A percentile compares a stretch with the other conserved stretches of the same genome.
Conservation (phyloP, 2,329 filamentous ascomycete genomes). For the Cercospora nicotianae region DNA sequence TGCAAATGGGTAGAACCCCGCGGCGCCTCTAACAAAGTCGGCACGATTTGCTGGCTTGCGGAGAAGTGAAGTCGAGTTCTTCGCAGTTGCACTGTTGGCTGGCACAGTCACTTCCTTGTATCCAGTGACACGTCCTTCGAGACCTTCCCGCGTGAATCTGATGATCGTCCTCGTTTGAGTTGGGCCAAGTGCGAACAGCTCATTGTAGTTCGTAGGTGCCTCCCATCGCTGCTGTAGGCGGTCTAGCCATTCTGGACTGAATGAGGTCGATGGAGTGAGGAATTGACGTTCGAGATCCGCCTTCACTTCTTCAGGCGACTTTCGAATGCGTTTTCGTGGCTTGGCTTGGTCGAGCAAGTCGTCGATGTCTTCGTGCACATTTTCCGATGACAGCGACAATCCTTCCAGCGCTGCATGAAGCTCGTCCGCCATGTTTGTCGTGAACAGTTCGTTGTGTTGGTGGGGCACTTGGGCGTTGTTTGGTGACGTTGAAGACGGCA, state of each 20-base stretch:
- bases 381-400: slow-evolving; percentile 47
- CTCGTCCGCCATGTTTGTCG: slow-evolving; percentile 23
- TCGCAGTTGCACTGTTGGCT: slow-evolving; percentile 83
- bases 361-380: slow-evolving; percentile 50
- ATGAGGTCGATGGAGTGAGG: slow-evolving; percentile 73
- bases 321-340: slow-evolving; percentile 55
- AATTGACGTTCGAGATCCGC: slow-evolving; percentile 71
- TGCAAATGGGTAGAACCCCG: slow-evolving; percentile 91
- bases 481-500: slow-evolving; percentile 10
- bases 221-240: slow-evolving; percentile 89
- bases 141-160: slow-evolving; percentile 83
- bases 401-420: slow-evolving; percentile 54
- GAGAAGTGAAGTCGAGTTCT: slow-evolving; percentile 87
- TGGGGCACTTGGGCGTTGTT: neutral
- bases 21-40: slow-evolving; percentile 89
- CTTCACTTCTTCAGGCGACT: slow-evolving; percentile 64
- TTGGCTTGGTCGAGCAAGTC: slow-evolving; percentile 57
- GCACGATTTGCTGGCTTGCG: slow-evolving; percentile 82
- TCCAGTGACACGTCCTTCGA: slow-evolving; percentile 88
- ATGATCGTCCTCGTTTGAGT: slow-evolving; percentile 95
- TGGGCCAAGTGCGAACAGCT: slow-evolving; percentile 81
- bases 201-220: slow-evolving; percentile 72
- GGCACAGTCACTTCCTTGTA: slow-evolving; percentile 94
- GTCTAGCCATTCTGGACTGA: slow-evolving; percentile 85
- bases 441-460: neutral